Conservation (phyloP, 1,139 yeast species). For the Spencermartinsiella ligniputridi region DNA sequence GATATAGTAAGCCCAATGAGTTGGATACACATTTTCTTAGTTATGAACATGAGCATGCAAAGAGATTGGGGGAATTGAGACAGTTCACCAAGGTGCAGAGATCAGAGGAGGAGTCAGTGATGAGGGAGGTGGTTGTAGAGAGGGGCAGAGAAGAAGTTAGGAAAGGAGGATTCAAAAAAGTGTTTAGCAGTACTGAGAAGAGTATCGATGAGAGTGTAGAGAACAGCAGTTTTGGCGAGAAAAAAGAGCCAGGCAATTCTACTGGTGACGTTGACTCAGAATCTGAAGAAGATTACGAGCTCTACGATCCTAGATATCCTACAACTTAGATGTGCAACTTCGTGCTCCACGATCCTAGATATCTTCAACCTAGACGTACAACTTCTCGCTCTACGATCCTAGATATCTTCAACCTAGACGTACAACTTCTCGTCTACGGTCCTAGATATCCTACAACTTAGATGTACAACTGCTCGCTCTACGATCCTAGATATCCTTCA, state of each 20-base stretch:
- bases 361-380: no score
- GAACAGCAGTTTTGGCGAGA: background rate
- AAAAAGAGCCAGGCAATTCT: background rate
- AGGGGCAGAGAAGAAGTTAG: background rate
- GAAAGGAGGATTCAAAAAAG: background rate
- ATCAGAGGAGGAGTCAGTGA: background rate
- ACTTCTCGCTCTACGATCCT: no score
- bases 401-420: no score
- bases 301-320: conserved; percentile 16
- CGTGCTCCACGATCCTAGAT: no score
- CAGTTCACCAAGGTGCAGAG: conserved; percentile 1
- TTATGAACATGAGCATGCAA: conserved; percentile 8
- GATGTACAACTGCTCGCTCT: no score
- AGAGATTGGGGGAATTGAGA: conserved; percentile 4
- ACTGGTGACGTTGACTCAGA: background rate
- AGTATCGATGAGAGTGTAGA: background rate
- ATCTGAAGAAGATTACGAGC: no score
- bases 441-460: conserved; percentile 14
- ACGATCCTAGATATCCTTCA: no score
- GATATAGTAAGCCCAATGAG: conserved; percentile 6
- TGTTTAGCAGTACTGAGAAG: no score
- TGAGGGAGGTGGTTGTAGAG: background rate
- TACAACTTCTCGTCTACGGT: no score
- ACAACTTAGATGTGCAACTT: no score
- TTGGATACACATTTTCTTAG: conserved; percentile 11